Evolutionary conservation across 768 basidiomycete genomes (phyloP).

Genomic region (Phlebiopsis flavidoalba): DNA sequence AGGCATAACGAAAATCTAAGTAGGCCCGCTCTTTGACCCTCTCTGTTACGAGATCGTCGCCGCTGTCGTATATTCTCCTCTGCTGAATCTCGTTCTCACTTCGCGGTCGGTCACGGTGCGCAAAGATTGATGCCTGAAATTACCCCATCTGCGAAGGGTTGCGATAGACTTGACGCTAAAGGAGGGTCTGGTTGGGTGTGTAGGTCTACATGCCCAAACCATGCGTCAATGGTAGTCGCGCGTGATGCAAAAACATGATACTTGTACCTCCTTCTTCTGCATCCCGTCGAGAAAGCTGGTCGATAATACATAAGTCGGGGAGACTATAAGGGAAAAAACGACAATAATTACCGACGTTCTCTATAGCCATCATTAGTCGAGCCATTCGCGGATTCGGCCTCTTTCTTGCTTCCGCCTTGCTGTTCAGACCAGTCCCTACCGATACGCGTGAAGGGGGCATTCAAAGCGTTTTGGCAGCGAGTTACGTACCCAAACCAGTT

Average conservation of each 20-base stretch:
- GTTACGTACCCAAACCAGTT: conserved; percentile 84
- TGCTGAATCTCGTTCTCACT: conserved; percentile 34
- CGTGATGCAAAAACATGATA: conserved; percentile 9
- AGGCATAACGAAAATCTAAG: too few species aligned
- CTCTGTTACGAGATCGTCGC: conserved; percentile 63
- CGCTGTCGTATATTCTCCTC: conserved; percentile 46
- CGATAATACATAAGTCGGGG: conserved; percentile 13
- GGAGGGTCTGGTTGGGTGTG: conserved; percentile 53
- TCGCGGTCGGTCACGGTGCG: conserved; percentile 60
- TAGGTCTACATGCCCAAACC: conserved; percentile 36
- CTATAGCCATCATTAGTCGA: conserved; percentile 46
- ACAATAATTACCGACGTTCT: conserved; percentile 56
- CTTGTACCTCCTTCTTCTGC: conserved; percentile 72
- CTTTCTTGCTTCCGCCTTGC: conserved; percentile 55
- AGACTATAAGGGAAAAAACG: conserved; percentile 2
- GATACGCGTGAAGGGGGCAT: conserved; percentile 12
- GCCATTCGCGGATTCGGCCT: conserved; percentile 50
- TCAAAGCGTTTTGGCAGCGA: conserved; percentile 3
- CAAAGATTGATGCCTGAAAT: conserved; percentile 84
- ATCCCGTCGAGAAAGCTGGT: conserved; percentile 71
- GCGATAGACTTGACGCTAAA: conserved; percentile 70
- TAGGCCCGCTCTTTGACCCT: conserved; percentile 74
- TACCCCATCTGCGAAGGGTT: conserved; percentile 92
- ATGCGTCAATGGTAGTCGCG: neutral
- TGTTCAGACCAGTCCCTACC: conserved; percentile 55